Evolutionary conservation across 2,329 filamentous ascomycete genomes (phyloP).

Genomic region (Metarhizium anisopliae): DNA sequence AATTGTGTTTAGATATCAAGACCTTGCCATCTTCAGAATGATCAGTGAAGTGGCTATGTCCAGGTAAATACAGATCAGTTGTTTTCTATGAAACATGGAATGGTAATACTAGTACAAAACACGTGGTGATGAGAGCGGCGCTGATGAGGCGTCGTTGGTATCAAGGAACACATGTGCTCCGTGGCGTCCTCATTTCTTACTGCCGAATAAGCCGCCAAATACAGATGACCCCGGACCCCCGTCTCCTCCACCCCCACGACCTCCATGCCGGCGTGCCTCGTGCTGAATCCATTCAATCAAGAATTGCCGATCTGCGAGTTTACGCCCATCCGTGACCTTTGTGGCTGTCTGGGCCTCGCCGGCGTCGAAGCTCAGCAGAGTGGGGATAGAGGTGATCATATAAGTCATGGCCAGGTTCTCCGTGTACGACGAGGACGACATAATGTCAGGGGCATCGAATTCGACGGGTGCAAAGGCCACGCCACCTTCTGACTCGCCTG

Average conservation of each 20-base stretch:
- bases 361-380: slow-evolving; percentile 47
- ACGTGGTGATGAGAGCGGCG: no score
- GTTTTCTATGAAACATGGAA: no score
- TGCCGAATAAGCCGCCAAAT: slow-evolving; percentile 33
- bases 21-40: no score
- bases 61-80: no score
- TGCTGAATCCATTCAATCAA: slow-evolving; percentile 44
- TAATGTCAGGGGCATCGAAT: slow-evolving; percentile 49
- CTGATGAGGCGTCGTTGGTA: background rate
- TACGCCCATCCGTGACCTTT: slow-evolving; percentile 39
- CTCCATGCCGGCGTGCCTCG: slow-evolving; percentile 39
- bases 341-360: slow-evolving; percentile 41
- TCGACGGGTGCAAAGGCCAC: slow-evolving; percentile 46
- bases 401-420: slow-evolving; percentile 40
- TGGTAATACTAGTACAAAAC: no score
- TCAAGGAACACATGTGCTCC: no score
- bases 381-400: slow-evolving; percentile 50
- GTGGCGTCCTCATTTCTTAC: slow-evolving; percentile 10
- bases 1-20: no score
- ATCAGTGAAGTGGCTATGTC: no score
- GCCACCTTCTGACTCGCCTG: slow-evolving; percentile 47
- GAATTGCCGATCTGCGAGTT: slow-evolving; percentile 39
- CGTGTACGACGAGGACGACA: slow-evolving; percentile 22
- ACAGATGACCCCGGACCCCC: slow-evolving; percentile 19
- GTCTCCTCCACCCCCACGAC: slow-evolving; percentile 33